Percentiles rank a stretch among this genome's conserved stretches.
These are phyloP conservation scores for Aspergillus ochraceoroseus DNA, from an alignment of 2,329 filamentous ascomycete species.

Conservation along the genomic window DNA sequence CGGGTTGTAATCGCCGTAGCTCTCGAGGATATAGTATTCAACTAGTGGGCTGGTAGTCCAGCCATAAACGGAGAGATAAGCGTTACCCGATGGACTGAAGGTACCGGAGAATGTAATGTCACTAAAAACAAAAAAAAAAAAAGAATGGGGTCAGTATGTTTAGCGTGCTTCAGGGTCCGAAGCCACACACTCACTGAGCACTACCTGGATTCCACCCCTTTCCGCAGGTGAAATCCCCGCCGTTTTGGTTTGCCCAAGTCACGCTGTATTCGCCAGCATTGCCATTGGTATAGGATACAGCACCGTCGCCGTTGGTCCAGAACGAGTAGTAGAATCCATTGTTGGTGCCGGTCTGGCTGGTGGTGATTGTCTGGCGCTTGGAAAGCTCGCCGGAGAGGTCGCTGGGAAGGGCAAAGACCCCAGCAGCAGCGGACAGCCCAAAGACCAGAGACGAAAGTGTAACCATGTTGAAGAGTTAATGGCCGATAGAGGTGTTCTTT, in stretches of 20 bases:
- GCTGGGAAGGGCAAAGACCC: slow-evolving; percentile 3
- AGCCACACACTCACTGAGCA: slow-evolving; percentile 39
- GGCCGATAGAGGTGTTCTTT: no score
- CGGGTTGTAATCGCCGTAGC: slow-evolving; percentile 35
- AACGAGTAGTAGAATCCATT: slow-evolving; percentile 50
- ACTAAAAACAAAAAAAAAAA: neutral
- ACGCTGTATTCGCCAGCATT: slow-evolving; percentile 45
- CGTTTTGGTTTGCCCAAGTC: slow-evolving; percentile 39
- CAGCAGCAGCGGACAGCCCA: no score
- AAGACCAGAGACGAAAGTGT: no score
- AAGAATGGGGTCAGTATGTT: no score
- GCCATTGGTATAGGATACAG: slow-evolving; percentile 47
- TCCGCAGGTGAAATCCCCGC: slow-evolving; percentile 54
- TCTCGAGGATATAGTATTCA: slow-evolving; percentile 41
- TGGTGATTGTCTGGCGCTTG: slow-evolving; percentile 13
- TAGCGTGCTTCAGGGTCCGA: neutral
- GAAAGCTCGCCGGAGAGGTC: slow-evolving; percentile 5
- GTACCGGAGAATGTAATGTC: slow-evolving; percentile 29
- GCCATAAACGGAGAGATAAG: slow-evolving; percentile 39
- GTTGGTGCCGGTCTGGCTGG: slow-evolving; percentile 28
- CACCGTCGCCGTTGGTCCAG: slow-evolving; percentile 47
- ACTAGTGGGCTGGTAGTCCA: slow-evolving; percentile 39
- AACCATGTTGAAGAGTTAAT: no score
- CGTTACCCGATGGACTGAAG: slow-evolving; percentile 31
- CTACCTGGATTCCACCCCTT: slow-evolving; percentile 57